Conservation (phyloP, 257 asterid genomes). For the Cruciata laevipes region DNA sequence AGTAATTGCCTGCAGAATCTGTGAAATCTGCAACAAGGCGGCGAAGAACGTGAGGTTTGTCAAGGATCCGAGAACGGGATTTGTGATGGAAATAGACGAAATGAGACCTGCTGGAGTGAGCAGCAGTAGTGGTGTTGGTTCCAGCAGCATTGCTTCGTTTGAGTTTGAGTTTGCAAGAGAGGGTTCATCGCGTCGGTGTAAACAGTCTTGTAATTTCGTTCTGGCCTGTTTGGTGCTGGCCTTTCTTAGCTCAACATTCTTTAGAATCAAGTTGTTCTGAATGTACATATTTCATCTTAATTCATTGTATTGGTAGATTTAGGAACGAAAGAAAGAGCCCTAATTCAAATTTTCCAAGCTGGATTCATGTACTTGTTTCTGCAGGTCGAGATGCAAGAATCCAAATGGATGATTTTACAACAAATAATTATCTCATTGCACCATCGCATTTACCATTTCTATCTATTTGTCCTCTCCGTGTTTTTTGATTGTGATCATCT, state of each 20-base stretch:
- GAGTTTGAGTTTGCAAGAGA: slow-evolving; percentile 14
- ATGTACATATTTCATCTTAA: neutral
- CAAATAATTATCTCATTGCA: no score
- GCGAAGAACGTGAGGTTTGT: slow-evolving; percentile 27
- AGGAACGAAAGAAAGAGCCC: neutral
- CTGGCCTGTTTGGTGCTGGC: slow-evolving; percentile 33
- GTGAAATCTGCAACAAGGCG: slow-evolving; percentile 48
- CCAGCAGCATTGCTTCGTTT: slow-evolving; percentile 7
- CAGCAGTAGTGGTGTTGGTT: neutral
- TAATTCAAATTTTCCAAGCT: neutral
- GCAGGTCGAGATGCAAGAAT: neutral
- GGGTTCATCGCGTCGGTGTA: slow-evolving; percentile 20
- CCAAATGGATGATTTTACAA: neutral
- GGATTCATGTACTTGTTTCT: neutral
- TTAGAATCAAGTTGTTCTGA: slow-evolving; percentile 18
- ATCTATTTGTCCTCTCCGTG: no score
- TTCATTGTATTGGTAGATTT: neutral
- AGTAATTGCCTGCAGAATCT: slow-evolving; percentile 25
- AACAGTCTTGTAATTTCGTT: slow-evolving; percentile 32
- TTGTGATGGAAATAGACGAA: slow-evolving; percentile 31
- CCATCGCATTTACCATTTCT: no score
- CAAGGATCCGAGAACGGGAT: slow-evolving; percentile 12
- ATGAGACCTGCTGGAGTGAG: slow-evolving; percentile 18
- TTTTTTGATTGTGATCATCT: no score
- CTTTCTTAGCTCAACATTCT: slow-evolving; percentile 39